Percentiles rank a stretch among this genome's conserved stretches.
These are phyloP conservation scores for Phytophthora vignae DNA, from an alignment of 352 stramenopile genomes.

Conservation along the genomic window DNA sequence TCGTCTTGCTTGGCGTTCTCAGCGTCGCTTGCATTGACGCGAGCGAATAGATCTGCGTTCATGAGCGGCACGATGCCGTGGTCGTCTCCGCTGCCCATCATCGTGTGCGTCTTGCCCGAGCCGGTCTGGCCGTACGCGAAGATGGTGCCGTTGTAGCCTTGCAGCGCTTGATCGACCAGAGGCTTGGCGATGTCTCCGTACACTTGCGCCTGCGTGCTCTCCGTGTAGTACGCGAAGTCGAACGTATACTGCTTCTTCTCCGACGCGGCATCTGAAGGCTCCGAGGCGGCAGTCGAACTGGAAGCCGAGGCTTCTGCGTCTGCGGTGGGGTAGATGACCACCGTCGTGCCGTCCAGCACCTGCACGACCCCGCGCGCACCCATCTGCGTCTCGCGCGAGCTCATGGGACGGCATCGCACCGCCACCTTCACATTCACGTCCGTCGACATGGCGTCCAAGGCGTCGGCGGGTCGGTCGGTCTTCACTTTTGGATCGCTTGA, in stretches of 20 bases:
- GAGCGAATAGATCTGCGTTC: constrained; percentile 88
- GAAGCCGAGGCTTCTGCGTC: constrained; percentile 24
- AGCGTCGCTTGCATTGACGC: constrained; percentile 42
- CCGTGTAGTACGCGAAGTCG: constrained; percentile 81
- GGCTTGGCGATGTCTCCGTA: constrained; percentile 81
- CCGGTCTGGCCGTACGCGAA: constrained; percentile 82
- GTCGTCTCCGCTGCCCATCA: constrained; percentile 82
- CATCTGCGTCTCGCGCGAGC: constrained; percentile 74
- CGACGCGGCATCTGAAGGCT: constrained; percentile 11
- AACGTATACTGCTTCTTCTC: constrained; percentile 83
- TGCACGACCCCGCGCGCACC: constrained; percentile 60
- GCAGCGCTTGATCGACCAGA: constrained; percentile 80
- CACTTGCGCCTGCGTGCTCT: constrained; percentile 81
- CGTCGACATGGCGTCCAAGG: constrained; percentile 50
- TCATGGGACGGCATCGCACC: constrained; percentile 90
- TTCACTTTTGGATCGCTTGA: background rate
- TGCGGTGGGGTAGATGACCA: constrained; percentile 56
- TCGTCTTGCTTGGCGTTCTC: constrained; percentile 26
- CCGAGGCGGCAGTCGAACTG: constrained; percentile 10
- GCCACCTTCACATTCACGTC: constrained; percentile 92
- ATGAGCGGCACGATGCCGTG: constrained; percentile 91
- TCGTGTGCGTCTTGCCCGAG: constrained; percentile 90
- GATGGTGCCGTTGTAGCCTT: constrained; percentile 86
- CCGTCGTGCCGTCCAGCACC: constrained; percentile 62
- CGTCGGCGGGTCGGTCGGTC: constrained; percentile 2